Evolutionary conservation across 2,329 filamentous ascomycete species (phyloP), one percentile per base, ranked within the genome.

Genomic region (Hymenoscyphus linearis): DNA sequence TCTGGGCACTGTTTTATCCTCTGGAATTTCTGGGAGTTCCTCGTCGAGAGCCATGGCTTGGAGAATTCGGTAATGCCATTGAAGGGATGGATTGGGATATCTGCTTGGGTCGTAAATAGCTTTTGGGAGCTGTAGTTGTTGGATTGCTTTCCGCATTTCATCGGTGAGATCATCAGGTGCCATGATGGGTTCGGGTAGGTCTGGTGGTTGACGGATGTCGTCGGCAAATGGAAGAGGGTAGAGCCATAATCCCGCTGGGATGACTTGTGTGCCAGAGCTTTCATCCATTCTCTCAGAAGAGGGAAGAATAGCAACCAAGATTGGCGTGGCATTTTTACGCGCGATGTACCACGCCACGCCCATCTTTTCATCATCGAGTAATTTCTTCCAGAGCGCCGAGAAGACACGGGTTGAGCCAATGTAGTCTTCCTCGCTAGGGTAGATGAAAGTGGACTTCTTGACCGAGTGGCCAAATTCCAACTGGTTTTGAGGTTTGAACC

Each of bases 31-130:
- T 53, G 93, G 93, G 1, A 96, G 77, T 67, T 97, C 93, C 72
- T 99, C 95, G 37, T 96, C 93, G 0, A 99, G 80, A 0, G 95
- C 95, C 61, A 97, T 82, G 6, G 90, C 89, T 75, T 99, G 95
- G 0, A 99, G 78, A 53, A 99, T 96, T 64, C 86, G 88, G 79
- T 98, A 99, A 77, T 98, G 95, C 93, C 93, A 99, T 76, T 99
- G 95, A 26, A 99, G 80, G 9, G 90, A 84, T 10, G 93, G 92
- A 64, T 99, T 99, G 0, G 95, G 91, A 70, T 97, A 98, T 70
- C 89, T 95, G 1, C 80, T 79, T 1, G 93, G 93, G 67, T 96
- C 89, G 71, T 96, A 99, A 35, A 84, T 80, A 5, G 84, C 92
- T 70, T 90, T 93, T 0, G 95, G 95, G 7, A 99, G 83, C 72